These are phyloP conservation scores for Zelopaecilomyces penicillatus DNA, from an alignment of 2,329 filamentous ascomycete genomes.

Conservation along the genomic window DNA sequence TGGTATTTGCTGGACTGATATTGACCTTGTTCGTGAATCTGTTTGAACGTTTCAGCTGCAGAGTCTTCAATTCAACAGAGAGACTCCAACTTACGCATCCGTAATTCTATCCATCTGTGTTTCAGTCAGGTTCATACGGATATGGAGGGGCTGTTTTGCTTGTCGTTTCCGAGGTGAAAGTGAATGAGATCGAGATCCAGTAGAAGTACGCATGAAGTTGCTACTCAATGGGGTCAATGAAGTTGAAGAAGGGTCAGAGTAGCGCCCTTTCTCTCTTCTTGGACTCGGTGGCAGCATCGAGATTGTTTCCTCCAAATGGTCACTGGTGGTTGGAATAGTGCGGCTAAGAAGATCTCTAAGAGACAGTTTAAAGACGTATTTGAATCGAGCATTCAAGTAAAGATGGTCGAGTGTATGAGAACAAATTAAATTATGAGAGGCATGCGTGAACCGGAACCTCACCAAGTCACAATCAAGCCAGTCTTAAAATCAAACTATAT, in stretches of 20 bases:
- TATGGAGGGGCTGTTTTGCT: slow-evolving; percentile 31
- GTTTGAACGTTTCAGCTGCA: slow-evolving; percentile 6
- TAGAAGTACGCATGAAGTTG: slow-evolving; percentile 29
- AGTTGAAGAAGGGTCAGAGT: slow-evolving; percentile 18
- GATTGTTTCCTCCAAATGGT: neutral
- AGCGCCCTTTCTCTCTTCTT: slow-evolving; percentile 11
- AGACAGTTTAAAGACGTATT: too few species aligned
- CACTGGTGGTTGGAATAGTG: too few species aligned
- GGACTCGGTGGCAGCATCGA: slow-evolving; percentile 4
- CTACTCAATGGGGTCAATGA: slow-evolving; percentile 24
- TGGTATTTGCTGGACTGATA: slow-evolving; percentile 16
- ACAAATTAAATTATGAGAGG: too few species aligned
- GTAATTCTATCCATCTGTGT: slow-evolving; percentile 40
- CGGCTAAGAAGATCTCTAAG: too few species aligned
- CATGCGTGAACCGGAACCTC: too few species aligned
- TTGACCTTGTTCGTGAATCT: slow-evolving; percentile 27
- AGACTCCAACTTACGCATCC: slow-evolving; percentile 29
- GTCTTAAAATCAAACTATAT: too few species aligned
- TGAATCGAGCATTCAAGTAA: too few species aligned
- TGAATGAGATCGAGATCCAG: slow-evolving; percentile 22
- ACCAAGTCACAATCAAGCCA: too few species aligned
- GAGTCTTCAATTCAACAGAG: neutral
- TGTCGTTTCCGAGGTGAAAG: slow-evolving; percentile 27
- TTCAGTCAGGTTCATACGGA: slow-evolving; percentile 41
- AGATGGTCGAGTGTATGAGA: too few species aligned